Percentiles rank a stretch among this genome's conserved stretches.
phyloP scores from a whole-genome alignment of 1,284 basidiomycete species.

The Agaricales sp. region DNA sequence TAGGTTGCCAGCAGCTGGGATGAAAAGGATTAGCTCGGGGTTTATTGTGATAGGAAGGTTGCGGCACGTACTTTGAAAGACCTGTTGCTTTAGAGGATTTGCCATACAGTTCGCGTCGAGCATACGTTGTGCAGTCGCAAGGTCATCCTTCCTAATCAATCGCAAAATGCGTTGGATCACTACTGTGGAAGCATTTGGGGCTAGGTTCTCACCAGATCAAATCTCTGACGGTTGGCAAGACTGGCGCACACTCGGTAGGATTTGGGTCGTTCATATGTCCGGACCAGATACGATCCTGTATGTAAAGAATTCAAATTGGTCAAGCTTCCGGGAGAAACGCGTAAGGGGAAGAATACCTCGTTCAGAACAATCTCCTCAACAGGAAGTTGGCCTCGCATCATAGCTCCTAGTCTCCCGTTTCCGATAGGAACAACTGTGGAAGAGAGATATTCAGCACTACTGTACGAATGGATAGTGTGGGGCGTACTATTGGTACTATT shows the following conservation, averaged over 20 bases:
- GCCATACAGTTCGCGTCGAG: slow-evolving; percentile 9
- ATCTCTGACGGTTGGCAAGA: slow-evolving; percentile 7
- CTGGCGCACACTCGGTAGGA: slow-evolving; percentile 8
- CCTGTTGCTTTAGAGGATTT: slow-evolving; percentile 9
- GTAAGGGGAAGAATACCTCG: slow-evolving; percentile 7
- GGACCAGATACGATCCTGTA: slow-evolving; percentile 11
- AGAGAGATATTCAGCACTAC: neutral
- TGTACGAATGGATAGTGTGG: neutral
- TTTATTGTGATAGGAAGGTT: no score
- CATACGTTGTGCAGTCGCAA: slow-evolving; percentile 7
- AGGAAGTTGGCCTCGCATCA: slow-evolving; percentile 8
- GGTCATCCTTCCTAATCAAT: slow-evolving; percentile 8
- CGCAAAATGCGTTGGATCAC: neutral
- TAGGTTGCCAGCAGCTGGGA: slow-evolving; percentile 10
- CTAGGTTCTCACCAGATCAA: slow-evolving; percentile 10
- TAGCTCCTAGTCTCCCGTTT: slow-evolving; percentile 10
- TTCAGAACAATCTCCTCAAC: slow-evolving; percentile 9
- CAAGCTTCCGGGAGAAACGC: no score
- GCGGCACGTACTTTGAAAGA: slow-evolving; percentile 9
- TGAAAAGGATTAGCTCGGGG: no score
- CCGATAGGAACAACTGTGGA: slow-evolving; percentile 9
- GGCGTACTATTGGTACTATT: slow-evolving; percentile 9
- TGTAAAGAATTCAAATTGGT: no score
- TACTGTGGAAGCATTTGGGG: no score
- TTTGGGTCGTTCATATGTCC: slow-evolving; percentile 10